These are phyloP conservation scores for Purshia tridentata DNA, from an alignment of 306 rosid species.

Conservation along the genomic window DNA sequence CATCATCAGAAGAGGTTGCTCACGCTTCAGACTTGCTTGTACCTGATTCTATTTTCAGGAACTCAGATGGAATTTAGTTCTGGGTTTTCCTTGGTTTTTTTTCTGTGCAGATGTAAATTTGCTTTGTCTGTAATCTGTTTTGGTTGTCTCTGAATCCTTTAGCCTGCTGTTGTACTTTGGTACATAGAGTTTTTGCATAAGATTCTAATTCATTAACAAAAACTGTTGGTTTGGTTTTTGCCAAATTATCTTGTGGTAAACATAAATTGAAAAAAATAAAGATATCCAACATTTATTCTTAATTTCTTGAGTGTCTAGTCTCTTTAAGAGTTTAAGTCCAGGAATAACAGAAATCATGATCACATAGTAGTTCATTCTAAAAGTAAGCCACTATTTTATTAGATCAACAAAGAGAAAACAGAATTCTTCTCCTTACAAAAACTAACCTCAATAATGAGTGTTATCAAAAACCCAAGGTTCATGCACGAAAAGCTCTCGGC, in stretches of 20 bases:
- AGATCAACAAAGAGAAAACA: neutral
- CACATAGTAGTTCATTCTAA: neutral
- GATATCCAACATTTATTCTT: too few species aligned
- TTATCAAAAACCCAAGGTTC: conserved; percentile 93
- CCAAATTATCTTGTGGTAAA: neutral
- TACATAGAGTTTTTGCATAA: neutral
- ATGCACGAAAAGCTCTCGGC: conserved; percentile 75
- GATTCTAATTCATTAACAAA: neutral
- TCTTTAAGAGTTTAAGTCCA: too few species aligned
- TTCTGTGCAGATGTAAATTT: neutral
- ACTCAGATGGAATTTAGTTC: neutral
- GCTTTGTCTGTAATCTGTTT: neutral
- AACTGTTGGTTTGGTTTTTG: neutral
- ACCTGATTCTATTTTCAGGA: neutral
- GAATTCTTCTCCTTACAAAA: conserved; percentile 1
- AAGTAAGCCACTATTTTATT: neutral
- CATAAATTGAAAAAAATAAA: neutral
- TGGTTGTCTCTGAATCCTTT: neutral
- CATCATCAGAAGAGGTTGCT: neutral
- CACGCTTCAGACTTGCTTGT: neutral
- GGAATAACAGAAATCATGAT: neutral
- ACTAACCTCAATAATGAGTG: conserved; percentile 55
- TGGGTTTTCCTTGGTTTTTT: neutral
- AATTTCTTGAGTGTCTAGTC: too few species aligned
- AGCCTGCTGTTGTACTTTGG: neutral